Evolutionary conservation across 805 yeast genomes (phyloP).

Genomic region (Ogataea corticis): DNA sequence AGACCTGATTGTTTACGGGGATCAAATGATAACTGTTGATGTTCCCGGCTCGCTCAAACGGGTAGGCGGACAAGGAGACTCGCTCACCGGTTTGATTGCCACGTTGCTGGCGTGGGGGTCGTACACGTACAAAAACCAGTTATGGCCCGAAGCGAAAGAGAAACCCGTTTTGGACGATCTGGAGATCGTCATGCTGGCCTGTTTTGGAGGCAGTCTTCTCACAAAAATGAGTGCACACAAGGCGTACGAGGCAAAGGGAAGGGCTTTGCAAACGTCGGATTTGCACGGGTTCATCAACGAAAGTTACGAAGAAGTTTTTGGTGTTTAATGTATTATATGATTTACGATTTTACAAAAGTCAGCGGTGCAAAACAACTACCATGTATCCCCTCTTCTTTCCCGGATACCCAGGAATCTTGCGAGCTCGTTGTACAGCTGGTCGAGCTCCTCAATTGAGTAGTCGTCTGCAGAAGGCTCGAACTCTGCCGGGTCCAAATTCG

Average conservation of each 20-base stretch:
- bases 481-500: slow-evolving; percentile 33
- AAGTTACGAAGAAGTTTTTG: slow-evolving; percentile 45
- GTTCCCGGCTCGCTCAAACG: slow-evolving; percentile 70
- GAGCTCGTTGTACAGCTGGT: slow-evolving; percentile 58
- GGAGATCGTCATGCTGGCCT: slow-evolving; percentile 48
- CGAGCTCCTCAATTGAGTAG: slow-evolving; percentile 48
- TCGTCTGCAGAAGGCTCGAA: slow-evolving; percentile 33
- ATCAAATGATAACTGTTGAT: slow-evolving; percentile 42
- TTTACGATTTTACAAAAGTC: too few species aligned
- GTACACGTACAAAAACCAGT: slow-evolving; percentile 54
- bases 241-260: slow-evolving; percentile 65
- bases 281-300: slow-evolving; percentile 66
- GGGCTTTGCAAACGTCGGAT: slow-evolving; percentile 86
- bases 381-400: slow-evolving; percentile 49
- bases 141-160: slow-evolving; percentile 55
- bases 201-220: slow-evolving; percentile 68
- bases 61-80: slow-evolving; percentile 97
- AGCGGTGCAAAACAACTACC: slow-evolving; percentile 44
- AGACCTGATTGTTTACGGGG: slow-evolving; percentile 64
- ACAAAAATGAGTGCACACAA: slow-evolving; percentile 63
- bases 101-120: slow-evolving; percentile 79
- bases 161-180: slow-evolving; percentile 33
- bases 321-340: too few species aligned
- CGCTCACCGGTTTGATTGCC: slow-evolving; percentile 82
- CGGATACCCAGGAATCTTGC: slow-evolving; percentile 69